Percentiles rank a stretch among this genome's conserved stretches.
These are phyloP conservation scores for Nannizzia gypsea DNA, from an alignment of 2,329 filamentous ascomycete genomes.

Conservation along the genomic window DNA sequence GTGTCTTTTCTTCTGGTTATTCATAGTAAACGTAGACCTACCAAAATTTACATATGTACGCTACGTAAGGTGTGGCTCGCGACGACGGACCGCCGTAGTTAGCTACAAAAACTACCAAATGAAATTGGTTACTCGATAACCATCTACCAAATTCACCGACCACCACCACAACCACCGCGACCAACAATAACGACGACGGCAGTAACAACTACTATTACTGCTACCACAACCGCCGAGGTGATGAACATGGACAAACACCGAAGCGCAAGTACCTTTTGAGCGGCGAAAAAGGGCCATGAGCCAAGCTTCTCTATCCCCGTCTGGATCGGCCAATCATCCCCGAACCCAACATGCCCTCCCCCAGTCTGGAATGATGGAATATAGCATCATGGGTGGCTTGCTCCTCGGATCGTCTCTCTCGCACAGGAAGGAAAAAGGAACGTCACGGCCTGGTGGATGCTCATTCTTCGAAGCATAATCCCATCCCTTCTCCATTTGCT, in stretches of 20 bases:
- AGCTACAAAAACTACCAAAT: no score
- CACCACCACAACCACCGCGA: not conserved
- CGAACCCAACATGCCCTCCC: not conserved
- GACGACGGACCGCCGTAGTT: no score
- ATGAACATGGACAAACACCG: not conserved
- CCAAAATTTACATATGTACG: no score
- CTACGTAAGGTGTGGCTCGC: no score
- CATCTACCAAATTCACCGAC: not conserved
- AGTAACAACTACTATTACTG: not conserved
- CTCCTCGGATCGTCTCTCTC: not conserved
- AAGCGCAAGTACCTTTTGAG: not conserved
- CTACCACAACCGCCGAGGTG: not conserved
- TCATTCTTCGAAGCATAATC: not conserved
- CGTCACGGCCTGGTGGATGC: not conserved
- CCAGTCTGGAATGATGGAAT: not conserved
- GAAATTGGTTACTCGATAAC: no score
- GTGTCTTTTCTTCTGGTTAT: not conserved
- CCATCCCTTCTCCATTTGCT: not conserved
- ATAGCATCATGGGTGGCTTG: not conserved
- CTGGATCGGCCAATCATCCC: not conserved
- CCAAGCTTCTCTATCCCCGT: not conserved
- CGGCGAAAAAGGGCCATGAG: not conserved
- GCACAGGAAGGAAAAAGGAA: slow-evolving; percentile 1
- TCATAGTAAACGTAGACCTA: not conserved
- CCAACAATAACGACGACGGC: not conserved